Conservation (phyloP, 2,329 filamentous ascomycete genomes). For the Talaromyces amestolkiae region DNA sequence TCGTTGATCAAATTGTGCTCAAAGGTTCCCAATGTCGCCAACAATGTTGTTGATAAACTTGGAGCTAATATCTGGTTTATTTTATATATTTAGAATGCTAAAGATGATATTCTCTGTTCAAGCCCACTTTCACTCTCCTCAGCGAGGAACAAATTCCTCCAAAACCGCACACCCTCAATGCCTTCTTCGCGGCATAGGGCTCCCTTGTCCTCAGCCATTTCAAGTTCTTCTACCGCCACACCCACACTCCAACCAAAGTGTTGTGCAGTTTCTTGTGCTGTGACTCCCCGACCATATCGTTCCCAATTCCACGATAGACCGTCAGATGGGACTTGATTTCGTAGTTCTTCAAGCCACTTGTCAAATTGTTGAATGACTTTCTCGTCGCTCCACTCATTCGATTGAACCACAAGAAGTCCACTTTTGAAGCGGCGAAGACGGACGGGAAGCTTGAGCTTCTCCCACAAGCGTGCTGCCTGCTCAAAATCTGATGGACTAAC, state of each 20-base stretch:
- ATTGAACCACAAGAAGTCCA: constrained; percentile 90
- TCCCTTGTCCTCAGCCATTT: constrained; percentile 94
- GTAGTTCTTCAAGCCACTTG: constrained; percentile 73
- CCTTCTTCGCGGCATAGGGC: constrained; percentile 86
- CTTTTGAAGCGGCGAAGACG: constrained; percentile 86
- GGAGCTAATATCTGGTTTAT: neutral
- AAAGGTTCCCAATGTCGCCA: neutral
- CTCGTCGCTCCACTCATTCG: constrained; percentile 82
- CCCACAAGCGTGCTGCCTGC: constrained; percentile 84
- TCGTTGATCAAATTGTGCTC: neutral
- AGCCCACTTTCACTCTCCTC: constrained; percentile 6
- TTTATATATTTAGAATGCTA: constrained; percentile 10
- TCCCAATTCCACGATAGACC: constrained; percentile 73
- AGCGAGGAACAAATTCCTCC: constrained; percentile 63
- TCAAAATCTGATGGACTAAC: constrained; percentile 90
- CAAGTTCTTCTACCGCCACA: constrained; percentile 89
- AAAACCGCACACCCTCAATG: constrained; percentile 87
- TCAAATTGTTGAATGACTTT: constrained; percentile 76
- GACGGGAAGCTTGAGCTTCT: constrained; percentile 79
- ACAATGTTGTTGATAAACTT: neutral
- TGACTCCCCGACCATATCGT: constrained; percentile 77
- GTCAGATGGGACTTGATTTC: constrained; percentile 62
- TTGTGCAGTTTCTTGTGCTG: constrained; percentile 83
- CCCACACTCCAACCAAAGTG: constrained; percentile 96
- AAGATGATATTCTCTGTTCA: constrained; percentile 11